Evolutionary conservation across 495 filamentous ascomycete genomes (phyloP), one percentile per base, ranked within the genome.

Genomic region (Penicillium silybi): DNA sequence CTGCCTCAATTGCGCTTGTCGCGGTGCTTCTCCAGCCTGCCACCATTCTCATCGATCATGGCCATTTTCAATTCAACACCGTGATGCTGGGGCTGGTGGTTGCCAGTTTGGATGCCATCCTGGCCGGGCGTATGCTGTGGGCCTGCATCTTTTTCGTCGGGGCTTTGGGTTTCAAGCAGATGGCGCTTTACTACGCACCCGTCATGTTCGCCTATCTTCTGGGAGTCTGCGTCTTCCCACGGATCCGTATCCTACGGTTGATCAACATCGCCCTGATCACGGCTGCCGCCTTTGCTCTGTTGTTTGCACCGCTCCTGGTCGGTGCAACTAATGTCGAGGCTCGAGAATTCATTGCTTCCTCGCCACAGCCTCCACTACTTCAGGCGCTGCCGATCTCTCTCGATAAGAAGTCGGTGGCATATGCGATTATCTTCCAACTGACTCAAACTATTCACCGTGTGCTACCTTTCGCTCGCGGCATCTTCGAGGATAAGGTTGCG

Each of bases 31-130:
- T 98, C 80, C 95, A 98, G 60, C 93, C 93, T 6, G 86, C 82
- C 1, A 90, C 87, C 6, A 93, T 97, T 47, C 80, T 98, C 11
- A 88, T 97, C 59, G 93, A 98, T 59, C 92, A 97, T 62, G 88
- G 89, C n/a, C 93, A 98, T 70, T 98, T 98, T 67, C 93, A 98
- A 71, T 98, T 95, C 65, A 98, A 98, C 67, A 93, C 90, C 0
- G 91, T 97, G 44, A 98, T 98, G 93, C 83, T 97, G 5, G 93
- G 95, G 0, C 80, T 97, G 26, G 77, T 91, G 7, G 70, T 92
- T 27, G 91, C 90, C 0, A 89, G 86, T 59, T 82, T 95, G 75
- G 91, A 90, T 34, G 90, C 88, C 67, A 88, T 96, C 61, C 66
- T 95, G 37, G 89, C 90, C 2, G 88, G 87, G 4, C 82, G 90